phyloP scores from a whole-genome alignment of 192 early-diverging fungal genomes.

The Backusella circina region DNA sequence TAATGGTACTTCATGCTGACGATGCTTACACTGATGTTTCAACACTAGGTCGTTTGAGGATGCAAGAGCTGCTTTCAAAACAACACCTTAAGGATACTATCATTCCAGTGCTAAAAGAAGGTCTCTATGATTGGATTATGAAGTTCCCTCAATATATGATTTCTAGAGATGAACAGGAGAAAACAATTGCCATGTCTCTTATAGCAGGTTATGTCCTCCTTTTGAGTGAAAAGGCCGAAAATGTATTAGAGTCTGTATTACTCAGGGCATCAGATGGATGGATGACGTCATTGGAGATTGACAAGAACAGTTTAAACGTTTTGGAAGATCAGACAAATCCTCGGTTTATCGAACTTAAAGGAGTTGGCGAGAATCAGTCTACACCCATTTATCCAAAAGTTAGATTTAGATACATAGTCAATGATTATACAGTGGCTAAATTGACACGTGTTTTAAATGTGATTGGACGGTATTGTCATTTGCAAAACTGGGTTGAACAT shows the following conservation, averaged over 20 bases:
- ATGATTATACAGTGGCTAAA: constrained; percentile 7
- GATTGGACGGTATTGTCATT: constrained; percentile 25
- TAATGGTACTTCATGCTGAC: constrained; percentile 34
- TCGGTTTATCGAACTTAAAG: constrained; percentile 15
- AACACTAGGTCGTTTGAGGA: neutral
- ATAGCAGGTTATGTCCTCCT: constrained; percentile 31
- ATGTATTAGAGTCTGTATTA: constrained; percentile 24
- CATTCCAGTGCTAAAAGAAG: constrained; percentile 36
- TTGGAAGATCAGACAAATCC: constrained; percentile 24
- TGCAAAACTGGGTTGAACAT: constrained; percentile 26
- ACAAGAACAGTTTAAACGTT: constrained; percentile 23
- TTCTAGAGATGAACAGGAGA: constrained; percentile 28
- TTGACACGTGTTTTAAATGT: constrained; percentile 24
- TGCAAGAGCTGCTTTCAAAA: constrained; percentile 8
- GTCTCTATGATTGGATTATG: constrained; percentile 26
- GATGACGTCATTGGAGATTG: constrained; percentile 35
- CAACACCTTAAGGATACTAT: constrained; percentile 13
- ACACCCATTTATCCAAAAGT: constrained; percentile 19
- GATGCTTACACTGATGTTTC: constrained; percentile 35
- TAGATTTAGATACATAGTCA: constrained; percentile 30
- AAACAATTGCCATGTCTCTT: constrained; percentile 28
- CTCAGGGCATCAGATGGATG: constrained; percentile 31
- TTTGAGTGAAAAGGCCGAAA: constrained; percentile 25
- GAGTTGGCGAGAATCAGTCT: neutral
- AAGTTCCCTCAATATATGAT: constrained; percentile 34